Base-by-base conservation (phyloP, 2,329 filamentous ascomycete genomes). In the Lachnellula subtilissima region DNA sequence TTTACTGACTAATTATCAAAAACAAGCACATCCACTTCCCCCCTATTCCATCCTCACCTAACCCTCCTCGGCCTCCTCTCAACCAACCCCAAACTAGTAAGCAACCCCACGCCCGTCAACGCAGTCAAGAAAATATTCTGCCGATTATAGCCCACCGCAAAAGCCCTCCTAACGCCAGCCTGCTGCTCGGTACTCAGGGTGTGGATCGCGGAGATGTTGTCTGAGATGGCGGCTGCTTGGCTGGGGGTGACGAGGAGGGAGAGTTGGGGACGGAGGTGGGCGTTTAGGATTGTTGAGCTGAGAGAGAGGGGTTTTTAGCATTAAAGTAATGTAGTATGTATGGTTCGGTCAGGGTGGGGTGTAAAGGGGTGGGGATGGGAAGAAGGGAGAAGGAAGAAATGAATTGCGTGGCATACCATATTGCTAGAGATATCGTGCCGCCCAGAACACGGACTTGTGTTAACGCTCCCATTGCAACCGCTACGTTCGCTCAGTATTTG, bases 231-330 rank as follows among this genome's bases (percentile, higher is more conserved):
- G 11, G 28, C n/a, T 8, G 39, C 39, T 52, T 52, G 36, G 4
- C 8, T 11, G 5, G 49, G 49, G 4, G 39, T 52, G 25, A 51
- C 14, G 25, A 43, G 17, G 9, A 19, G 35, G 19, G 49, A 19
- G 19, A 43, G 22, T 12, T 37, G 19, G 39, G 49, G 39, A 3
- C 5, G 7, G 49, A 52, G 49, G 28, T 52, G 49, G 37, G 23
- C 45, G 49, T 52, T 52, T 19, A 52, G 49, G 25, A 52, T 42
- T 12, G 49, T 52, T 32, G 49, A 52, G 19, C 49, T 52, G 22
- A 4, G 3, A 6, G 8, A 2, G 5, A 6, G n/a, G 12, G 45
- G 11, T 12, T 5, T n/a, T 39, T 8, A 39, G n/a, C 15, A 17
- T 39, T 39, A 4, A 2, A n/a, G 14, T 2, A 37, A 4, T 15